Evolutionary conservation across 2,329 filamentous ascomycete genomes (phyloP), one percentile per base, ranked within the genome.

Genomic region (Botrytis fabae): DNA sequence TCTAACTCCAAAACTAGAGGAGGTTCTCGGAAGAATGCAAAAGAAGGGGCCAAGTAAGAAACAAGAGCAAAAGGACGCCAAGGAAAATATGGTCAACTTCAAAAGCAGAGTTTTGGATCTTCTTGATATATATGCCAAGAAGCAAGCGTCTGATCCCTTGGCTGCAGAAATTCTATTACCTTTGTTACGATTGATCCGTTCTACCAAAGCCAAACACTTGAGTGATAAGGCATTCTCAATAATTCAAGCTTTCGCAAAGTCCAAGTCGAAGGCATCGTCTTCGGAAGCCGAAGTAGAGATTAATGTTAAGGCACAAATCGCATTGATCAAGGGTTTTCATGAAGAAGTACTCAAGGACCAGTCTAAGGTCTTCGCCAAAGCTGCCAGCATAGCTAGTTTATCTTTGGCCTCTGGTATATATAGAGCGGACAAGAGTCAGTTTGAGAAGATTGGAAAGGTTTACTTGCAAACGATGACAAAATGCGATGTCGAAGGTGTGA

Each of bases 101-200:
- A 99, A 99, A 85, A 93, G 93, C 82, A 92, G 95, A 60, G 92
- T 98, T 9, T 88, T 98, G 7, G 96, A 98, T 80, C 87, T 98
- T 1, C 86, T 98, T 18, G 89, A 92, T 74, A 92, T 96, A 75
- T 98, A 94, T 82, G 86, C 96, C 76, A 94, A 93, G 81, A 91
- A 92, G 77, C 91, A 96, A 82, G 88, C 92, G 72, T 86, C 86
- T 35, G 92, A 90, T 78, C 83, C 87, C 1, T 84, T 95, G 1
- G 88, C 90, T 0, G 88, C 96, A 61, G 85, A 89, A 54, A 82
- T 96, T 14, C 84, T 98, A 9, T 81, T 95, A 12, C 94, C 95
- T 0, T 85, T 98, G 0, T 85, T 97, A n/a, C 85, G 87, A 62
- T 88, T 96, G 60, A 89, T 93, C 63, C 90, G 93, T 73, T 91